Percentiles rank a stretch among this genome's conserved stretches.
Evolutionary conservation across 2,329 filamentous ascomycete genomes (phyloP).

Genomic region (Cadophora luteo-olivacea): DNA sequence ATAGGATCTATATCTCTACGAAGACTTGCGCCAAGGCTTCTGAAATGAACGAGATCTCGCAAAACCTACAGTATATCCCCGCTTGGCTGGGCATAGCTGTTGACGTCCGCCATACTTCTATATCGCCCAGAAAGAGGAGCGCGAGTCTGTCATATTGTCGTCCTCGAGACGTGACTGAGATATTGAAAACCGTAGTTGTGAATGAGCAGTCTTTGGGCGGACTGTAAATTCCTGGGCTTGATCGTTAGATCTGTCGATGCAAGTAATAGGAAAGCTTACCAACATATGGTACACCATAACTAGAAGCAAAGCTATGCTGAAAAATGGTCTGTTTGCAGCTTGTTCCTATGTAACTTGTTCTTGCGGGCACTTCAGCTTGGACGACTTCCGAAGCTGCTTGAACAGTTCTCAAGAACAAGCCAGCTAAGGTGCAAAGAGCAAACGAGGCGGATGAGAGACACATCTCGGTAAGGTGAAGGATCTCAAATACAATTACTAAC

Average conservation of each 20-base stretch:
- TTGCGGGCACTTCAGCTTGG: constrained; percentile 28
- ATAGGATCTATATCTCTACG: no score
- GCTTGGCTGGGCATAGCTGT: constrained; percentile 74
- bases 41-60: neutral
- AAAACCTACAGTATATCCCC: constrained; percentile 57
- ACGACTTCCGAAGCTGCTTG: neutral
- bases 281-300: constrained; percentile 73
- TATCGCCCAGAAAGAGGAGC: constrained; percentile 68
- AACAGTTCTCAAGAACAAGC: neutral
- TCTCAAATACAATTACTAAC: neutral
- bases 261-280: constrained; percentile 39
- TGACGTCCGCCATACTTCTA: constrained; percentile 82
- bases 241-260: neutral
- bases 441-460: neutral
- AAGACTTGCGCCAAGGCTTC: neutral
- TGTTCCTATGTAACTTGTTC: constrained; percentile 18
- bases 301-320: constrained; percentile 65
- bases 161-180: constrained; percentile 65
- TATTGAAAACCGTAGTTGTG: constrained; percentile 55
- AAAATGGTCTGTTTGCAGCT: constrained; percentile 29
- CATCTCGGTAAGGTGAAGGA: neutral
- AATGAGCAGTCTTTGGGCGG: constrained; percentile 39
- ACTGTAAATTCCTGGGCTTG: constrained; percentile 23
- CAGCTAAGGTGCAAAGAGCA: neutral
- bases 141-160: constrained; percentile 67